A percentile compares a stretch with the other conserved stretches of the same genome.
phyloP scores from a whole-genome alignment of 257 asterid species.

The Anisodus acutangulus region DNA sequence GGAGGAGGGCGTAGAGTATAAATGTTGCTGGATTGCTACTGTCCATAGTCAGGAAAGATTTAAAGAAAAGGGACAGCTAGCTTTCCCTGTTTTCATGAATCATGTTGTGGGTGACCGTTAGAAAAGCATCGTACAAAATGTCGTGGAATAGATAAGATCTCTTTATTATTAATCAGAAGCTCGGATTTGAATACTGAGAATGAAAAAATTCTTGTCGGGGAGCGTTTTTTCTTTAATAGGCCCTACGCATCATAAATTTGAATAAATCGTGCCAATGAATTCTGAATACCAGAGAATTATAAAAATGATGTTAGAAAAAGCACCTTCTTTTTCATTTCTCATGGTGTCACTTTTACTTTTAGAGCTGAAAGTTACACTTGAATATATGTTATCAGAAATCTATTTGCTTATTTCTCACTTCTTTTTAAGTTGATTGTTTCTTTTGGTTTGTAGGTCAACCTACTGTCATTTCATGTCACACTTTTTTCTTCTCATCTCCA shows the following conservation, averaged over 20 bases:
- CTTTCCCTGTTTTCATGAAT: constrained; percentile 14
- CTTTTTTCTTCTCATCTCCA: too few relatives aligned
- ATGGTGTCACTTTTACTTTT: too few relatives aligned
- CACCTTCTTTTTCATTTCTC: too few relatives aligned
- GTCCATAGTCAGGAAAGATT: background rate
- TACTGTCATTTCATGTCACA: too few relatives aligned
- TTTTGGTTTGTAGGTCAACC: too few relatives aligned
- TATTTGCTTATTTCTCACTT: too few relatives aligned
- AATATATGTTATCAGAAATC: too few relatives aligned
- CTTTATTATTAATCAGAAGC: background rate
- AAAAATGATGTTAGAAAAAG: too few relatives aligned
- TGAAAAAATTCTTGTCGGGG: too few relatives aligned
- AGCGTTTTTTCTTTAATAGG: background rate
- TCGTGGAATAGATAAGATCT: background rate
- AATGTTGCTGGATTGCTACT: background rate
- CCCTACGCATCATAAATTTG: background rate
- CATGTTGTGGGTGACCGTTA: constrained; percentile 36
- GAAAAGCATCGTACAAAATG: background rate
- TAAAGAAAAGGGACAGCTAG: background rate
- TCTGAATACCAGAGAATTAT: too few relatives aligned
- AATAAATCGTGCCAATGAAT: background rate
- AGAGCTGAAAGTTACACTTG: too few relatives aligned
- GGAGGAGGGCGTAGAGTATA: background rate
- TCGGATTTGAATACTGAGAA: background rate
- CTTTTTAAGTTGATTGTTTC: too few relatives aligned